Evolutionary conservation across 768 basidiomycete species (phyloP).

Genomic region (Psilocybe cubensis): DNA sequence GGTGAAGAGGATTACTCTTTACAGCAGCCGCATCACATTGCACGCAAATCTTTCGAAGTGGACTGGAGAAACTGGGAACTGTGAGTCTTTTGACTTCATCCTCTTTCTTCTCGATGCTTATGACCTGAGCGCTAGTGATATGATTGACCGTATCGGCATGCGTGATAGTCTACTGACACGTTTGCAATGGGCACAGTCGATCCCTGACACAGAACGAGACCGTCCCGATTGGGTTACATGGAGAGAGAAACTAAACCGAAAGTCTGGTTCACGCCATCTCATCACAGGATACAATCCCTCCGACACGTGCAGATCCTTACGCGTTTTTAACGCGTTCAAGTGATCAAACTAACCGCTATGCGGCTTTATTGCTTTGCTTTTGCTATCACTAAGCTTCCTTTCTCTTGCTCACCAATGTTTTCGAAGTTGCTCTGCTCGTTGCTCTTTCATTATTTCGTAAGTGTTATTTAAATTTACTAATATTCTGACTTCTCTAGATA

Average conservation of each 20-base stretch:
- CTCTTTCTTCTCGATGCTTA: constrained; percentile 6
- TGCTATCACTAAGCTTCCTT: not conserved
- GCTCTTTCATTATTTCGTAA: constrained; percentile 3
- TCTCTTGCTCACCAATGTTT: not conserved
- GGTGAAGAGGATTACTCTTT: constrained; percentile 24
- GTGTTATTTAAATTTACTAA: not conserved
- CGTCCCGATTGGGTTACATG: constrained; percentile 55
- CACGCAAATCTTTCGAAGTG: constrained; percentile 62
- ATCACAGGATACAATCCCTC: constrained; percentile 25
- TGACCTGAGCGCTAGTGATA: constrained; percentile 61
- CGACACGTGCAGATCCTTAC: constrained; percentile 50
- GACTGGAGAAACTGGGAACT: constrained; percentile 74
- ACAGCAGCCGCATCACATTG: constrained; percentile 10
- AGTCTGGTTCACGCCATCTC: constrained; percentile 17
- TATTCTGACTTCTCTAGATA: not conserved
- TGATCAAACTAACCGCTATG: constrained; percentile 15
- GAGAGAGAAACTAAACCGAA: constrained; percentile 45
- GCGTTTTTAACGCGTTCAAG: constrained; percentile 61
- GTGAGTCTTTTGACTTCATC: constrained; percentile 41
- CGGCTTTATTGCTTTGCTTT: not conserved
- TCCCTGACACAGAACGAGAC: constrained; percentile 38
- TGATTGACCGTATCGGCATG: constrained; percentile 73
- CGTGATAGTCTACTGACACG: constrained; percentile 49
- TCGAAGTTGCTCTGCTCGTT: constrained; percentile 6
- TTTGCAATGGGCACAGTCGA: constrained; percentile 55